A percentile compares a stretch with the other conserved stretches of the same genome.
Conservation (phyloP, 306 rosid genomes). For the Datisca glomerata region DNA sequence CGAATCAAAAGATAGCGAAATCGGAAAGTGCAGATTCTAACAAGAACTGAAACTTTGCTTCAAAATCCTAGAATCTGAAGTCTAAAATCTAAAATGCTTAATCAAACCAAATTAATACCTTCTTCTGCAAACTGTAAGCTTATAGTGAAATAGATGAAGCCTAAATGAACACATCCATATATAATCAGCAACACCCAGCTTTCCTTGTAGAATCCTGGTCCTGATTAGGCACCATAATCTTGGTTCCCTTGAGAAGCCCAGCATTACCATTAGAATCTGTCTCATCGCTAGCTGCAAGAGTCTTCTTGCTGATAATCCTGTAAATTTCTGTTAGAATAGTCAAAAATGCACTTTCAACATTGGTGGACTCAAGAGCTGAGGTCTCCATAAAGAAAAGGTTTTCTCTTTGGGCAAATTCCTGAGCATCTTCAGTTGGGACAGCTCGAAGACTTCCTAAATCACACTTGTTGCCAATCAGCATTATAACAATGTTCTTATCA, state of each 20-base stretch:
- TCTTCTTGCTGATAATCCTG: slow-evolving; percentile 51
- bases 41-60: too few species aligned
- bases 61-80: too few species aligned
- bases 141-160: too few species aligned
- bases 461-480: slow-evolving; percentile 83
- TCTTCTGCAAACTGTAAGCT: too few species aligned
- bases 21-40: too few species aligned
- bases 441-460: slow-evolving; percentile 73
- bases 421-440: slow-evolving; percentile 84
- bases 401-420: slow-evolving; percentile 86
- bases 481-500: slow-evolving; percentile 62
- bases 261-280: slow-evolving; percentile 25
- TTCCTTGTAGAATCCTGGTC: slow-evolving; percentile 22
- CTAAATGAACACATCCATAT: too few species aligned
- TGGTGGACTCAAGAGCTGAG: slow-evolving; percentile 82
- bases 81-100: too few species aligned
- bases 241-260: slow-evolving; percentile 54
- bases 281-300: slow-evolving; percentile 34
- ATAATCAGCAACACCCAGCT: slow-evolving; percentile 83
- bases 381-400: slow-evolving; percentile 93
- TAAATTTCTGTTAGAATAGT: slow-evolving; percentile 67
- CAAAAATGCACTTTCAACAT: slow-evolving; percentile 75
- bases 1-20: too few species aligned
- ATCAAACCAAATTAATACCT: too few species aligned
- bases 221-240: slow-evolving; percentile 45